A percentile compares a stretch with the other conserved stretches of the same genome.
Conservation (phyloP, 2,329 filamentous ascomycete genomes). For the Epichloe typhina region DNA sequence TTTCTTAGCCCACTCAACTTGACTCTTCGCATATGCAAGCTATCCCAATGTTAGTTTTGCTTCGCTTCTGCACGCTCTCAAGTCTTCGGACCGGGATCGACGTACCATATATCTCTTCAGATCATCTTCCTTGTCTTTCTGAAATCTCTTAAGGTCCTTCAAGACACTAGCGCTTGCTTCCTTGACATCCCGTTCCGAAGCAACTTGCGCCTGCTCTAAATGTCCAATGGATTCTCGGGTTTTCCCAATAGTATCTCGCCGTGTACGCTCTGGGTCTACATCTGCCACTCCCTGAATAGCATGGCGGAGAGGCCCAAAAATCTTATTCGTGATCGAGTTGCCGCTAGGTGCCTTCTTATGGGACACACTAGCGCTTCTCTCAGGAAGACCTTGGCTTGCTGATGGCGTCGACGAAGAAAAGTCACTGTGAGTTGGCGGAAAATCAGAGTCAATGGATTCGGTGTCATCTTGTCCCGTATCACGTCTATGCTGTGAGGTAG, state of each 20-base stretch:
- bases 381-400: conserved; percentile 57
- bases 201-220: conserved; percentile 81
- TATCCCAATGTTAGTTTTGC: conserved; percentile 25
- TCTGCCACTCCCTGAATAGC: conserved; percentile 94
- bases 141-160: conserved; percentile 83
- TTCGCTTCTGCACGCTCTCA: background rate
- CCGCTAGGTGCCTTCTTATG: conserved; percentile 76
- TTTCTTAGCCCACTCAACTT: conserved; percentile 88
- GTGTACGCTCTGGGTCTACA: conserved; percentile 84
- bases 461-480: conserved; percentile 60
- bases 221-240: conserved; percentile 77
- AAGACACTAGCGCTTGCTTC: conserved; percentile 83
- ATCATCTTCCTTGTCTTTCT: conserved; percentile 91
- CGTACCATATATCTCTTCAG: conserved; percentile 89
- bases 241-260: conserved; percentile 89
- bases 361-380: conserved; percentile 30
- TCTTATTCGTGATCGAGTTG: conserved; percentile 85
- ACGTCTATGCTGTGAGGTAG: conserved; percentile 33
- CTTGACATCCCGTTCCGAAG: conserved; percentile 81
- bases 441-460: conserved; percentile 89
- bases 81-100: conserved; percentile 4
- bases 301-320: conserved; percentile 90
- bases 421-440: conserved; percentile 78
- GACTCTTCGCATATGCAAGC: conserved; percentile 85
- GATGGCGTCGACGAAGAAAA: conserved; percentile 49